Evolutionary conservation across 176 grass and related monocot species (phyloP).

Genomic region (Raddia guianensis): DNA sequence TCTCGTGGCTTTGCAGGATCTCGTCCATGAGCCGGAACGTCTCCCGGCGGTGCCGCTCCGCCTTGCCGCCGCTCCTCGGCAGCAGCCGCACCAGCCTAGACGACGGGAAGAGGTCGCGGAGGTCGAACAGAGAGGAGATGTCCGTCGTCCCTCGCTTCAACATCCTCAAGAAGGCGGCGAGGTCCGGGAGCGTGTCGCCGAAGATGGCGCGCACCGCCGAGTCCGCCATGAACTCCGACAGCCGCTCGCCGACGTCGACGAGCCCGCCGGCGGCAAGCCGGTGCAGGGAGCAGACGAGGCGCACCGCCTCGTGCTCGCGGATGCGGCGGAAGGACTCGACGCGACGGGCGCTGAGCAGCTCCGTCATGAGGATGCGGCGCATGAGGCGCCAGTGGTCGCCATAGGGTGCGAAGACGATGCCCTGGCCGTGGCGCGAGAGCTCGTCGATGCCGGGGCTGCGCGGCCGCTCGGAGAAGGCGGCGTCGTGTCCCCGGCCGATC

Average conservation of each 20-base stretch:
- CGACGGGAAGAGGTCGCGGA: conserved; percentile 48
- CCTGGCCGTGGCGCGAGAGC: conserved; percentile 19
- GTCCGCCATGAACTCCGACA: conserved; percentile 34
- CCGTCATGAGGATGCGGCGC: conserved; percentile 43
- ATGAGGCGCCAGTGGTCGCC: conserved; percentile 43
- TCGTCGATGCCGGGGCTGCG: conserved; percentile 30
- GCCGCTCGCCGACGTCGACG: neutral
- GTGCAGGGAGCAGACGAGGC: conserved; percentile 13
- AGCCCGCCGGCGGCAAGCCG: neutral
- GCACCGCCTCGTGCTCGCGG: conserved; percentile 39
- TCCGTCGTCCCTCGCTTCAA: neutral
- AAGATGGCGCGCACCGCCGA: conserved; percentile 32
- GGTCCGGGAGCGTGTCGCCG: conserved; percentile 1
- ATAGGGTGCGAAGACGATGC: conserved; percentile 46
- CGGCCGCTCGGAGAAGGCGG: conserved; percentile 30
- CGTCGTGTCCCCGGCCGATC: conserved; percentile 46
- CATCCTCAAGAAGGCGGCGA: conserved; percentile 12
- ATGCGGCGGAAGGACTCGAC: conserved; percentile 38
- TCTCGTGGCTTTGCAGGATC: conserved; percentile 6
- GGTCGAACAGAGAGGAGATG: conserved; percentile 35
- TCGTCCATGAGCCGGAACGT: conserved; percentile 21
- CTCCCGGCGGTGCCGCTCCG: conserved; percentile 6
- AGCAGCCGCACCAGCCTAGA: conserved; percentile 3
- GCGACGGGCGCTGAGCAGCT: conserved; percentile 46
- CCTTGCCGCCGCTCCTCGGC: neutral